Evolutionary conservation across 1,139 yeast genomes (phyloP), one percentile per base, ranked within the genome.

Genomic region (Yamadazyma conglobata): DNA sequence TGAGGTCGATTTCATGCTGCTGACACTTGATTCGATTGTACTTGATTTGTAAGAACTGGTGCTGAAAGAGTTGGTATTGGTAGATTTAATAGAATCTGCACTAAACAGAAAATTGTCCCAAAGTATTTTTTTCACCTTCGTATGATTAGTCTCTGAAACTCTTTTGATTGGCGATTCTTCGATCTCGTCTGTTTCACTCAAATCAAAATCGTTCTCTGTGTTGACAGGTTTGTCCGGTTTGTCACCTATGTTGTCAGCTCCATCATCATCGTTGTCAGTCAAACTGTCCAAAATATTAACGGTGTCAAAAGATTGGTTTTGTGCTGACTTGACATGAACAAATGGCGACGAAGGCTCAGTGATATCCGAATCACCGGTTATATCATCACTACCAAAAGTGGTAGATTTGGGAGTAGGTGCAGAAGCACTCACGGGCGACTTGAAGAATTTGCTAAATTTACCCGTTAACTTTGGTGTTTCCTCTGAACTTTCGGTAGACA

Each of bases 121-220:
- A 33, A 61, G 50, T 6, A 52, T 31, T 28, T 40, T 37, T 15
- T 52, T 48, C 25, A 56, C 42, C 15, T 39, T 30, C 6, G 24
- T 27, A 19, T 34, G 37, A 22, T 32, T 33, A 12, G 15, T 31
- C 19, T 10, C 23, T 19, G 3, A 8, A 27, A 6, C 37, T 2
- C 28, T 15, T 24, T 61, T 64, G 4, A 63, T 51, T 3, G 73
- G 73, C 2, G 72, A 65, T 36, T 67, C 73, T 28, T 65, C 72
- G 13, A 67, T 54, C 23, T 61, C 69, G 28, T 62, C 69, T 19
- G 60, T 67, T n/a, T 48, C 53, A 22, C 54, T 55, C 15, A 54
- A 31, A 8, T 47, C 55, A 31, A 47, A 40, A 24, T 35, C 37
- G 22, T 21, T 14, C 26, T 29, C n/a, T n/a, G n/a, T n/a, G n/a